These are phyloP conservation scores for Tardiomyces digboiensis DNA, from an alignment of 1,139 yeast genomes.

Conservation along the genomic window DNA sequence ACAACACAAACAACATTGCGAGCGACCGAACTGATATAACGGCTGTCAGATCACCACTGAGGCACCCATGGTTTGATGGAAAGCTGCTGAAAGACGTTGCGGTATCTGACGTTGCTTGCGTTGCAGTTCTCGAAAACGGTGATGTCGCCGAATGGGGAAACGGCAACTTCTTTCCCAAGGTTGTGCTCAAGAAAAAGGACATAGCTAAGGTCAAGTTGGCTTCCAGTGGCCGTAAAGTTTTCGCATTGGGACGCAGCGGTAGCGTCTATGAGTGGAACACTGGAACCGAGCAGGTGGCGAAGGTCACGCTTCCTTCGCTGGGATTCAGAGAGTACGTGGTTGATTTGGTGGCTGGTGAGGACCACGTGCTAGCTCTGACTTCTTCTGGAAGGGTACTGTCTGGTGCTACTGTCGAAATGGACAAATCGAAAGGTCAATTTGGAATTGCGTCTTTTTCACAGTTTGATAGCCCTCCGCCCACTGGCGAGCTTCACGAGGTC, in stretches of 20 bases:
- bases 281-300: slow-evolving; percentile 11
- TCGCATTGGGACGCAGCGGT: slow-evolving; percentile 42
- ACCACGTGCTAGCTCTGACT: slow-evolving; percentile 57
- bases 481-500: slow-evolving; percentile 30
- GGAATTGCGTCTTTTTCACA: slow-evolving; percentile 72
- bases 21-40: slow-evolving; percentile 15
- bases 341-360: slow-evolving; percentile 49
- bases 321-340: slow-evolving; percentile 38
- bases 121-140: slow-evolving; percentile 63
- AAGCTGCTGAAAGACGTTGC: slow-evolving; percentile 49
- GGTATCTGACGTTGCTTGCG: slow-evolving; percentile 43
- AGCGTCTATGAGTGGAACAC: slow-evolving; percentile 17
- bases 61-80: slow-evolving; percentile 57
- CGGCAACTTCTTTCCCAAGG: slow-evolving; percentile 25
- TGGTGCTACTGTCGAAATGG: slow-evolving; percentile 41
- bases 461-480: slow-evolving; percentile 39
- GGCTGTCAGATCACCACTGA: slow-evolving; percentile 42
- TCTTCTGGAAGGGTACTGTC: slow-evolving; percentile 56
- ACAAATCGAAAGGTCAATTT: slow-evolving; percentile 58
- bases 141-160: slow-evolving; percentile 61
- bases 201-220: slow-evolving; percentile 40
- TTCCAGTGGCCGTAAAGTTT: slow-evolving; percentile 37
- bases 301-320: slow-evolving; percentile 16
- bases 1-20: slow-evolving; percentile 21
- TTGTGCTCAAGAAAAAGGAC: slow-evolving; percentile 39